These are phyloP conservation scores for Niebla homalea DNA, from an alignment of 495 filamentous ascomycete species.

Conservation along the genomic window DNA sequence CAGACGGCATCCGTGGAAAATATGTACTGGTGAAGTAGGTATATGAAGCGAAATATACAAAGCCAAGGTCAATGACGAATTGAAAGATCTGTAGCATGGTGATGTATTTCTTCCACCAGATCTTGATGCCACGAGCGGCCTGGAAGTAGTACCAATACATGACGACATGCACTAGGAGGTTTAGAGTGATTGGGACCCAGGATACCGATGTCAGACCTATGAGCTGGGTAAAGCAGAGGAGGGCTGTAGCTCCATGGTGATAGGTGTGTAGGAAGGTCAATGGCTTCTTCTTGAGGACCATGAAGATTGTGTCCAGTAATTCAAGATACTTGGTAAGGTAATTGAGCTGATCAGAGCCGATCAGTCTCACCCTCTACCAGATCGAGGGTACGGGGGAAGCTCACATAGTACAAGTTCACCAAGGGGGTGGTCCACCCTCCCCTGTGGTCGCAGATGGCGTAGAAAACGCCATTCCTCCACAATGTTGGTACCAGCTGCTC, in stretches of 20 bases:
- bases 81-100: slow-evolving; percentile 75
- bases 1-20: slow-evolving; percentile 71
- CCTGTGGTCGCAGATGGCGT: slow-evolving; percentile 47
- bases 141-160: slow-evolving; percentile 69
- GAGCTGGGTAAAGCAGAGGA: slow-evolving; percentile 77
- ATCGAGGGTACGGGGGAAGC: not conserved
- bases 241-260: slow-evolving; percentile 71
- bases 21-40: slow-evolving; percentile 91
- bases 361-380: not conserved
- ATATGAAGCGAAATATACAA: slow-evolving; percentile 92
- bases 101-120: slow-evolving; percentile 90
- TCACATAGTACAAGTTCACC: slow-evolving; percentile 55
- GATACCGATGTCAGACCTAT: slow-evolving; percentile 61
- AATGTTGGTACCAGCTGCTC: slow-evolving; percentile 53
- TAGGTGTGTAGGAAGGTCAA: slow-evolving; percentile 71
- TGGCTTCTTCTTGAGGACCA: slow-evolving; percentile 81
- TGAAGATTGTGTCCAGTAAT: slow-evolving; percentile 66
- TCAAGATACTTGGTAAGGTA: slow-evolving; percentile 78
- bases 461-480: slow-evolving; percentile 46
- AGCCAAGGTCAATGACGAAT: slow-evolving; percentile 36
- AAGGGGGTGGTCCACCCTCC: slow-evolving; percentile 56
- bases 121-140: slow-evolving; percentile 62
- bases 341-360: slow-evolving; percentile 46
- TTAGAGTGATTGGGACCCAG: slow-evolving; percentile 67
- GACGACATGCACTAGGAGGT: slow-evolving; percentile 55